Evolutionary conservation across 495 filamentous ascomycete species (phyloP).

Genomic region (Penicillium macrosclerotiorum): DNA sequence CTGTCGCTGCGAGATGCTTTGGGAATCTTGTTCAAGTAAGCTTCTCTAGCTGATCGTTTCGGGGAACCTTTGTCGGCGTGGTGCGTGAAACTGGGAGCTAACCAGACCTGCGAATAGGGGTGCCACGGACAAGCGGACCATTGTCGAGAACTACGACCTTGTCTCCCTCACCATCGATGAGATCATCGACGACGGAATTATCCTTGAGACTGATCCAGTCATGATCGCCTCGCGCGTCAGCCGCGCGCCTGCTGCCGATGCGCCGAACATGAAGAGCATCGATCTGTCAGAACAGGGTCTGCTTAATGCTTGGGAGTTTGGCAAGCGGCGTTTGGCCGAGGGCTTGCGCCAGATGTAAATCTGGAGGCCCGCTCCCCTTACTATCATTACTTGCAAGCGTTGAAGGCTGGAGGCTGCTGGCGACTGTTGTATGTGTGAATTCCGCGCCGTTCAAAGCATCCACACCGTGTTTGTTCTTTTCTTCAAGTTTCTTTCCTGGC

Average conservation of each 20-base stretch:
- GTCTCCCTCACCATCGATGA: constrained; percentile 93
- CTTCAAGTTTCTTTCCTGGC: constrained; percentile 34
- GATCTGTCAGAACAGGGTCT: constrained; percentile 95
- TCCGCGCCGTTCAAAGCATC: constrained; percentile 25
- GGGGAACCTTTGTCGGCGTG: too few species aligned
- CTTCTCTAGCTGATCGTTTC: too few species aligned
- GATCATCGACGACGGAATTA: constrained; percentile 93
- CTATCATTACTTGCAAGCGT: not conserved
- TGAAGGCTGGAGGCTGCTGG: not conserved
- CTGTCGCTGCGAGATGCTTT: constrained; percentile 84
- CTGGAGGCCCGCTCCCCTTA: not conserved
- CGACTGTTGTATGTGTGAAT: constrained; percentile 5
- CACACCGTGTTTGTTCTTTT: constrained; percentile 18
- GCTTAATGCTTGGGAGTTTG: constrained; percentile 92
- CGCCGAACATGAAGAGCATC: constrained; percentile 81
- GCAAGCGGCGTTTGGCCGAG: constrained; percentile 87
- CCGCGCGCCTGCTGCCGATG: constrained; percentile 87
- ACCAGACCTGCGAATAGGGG: constrained; percentile 52
- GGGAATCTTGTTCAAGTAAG: constrained; percentile 88
- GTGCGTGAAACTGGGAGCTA: constrained; percentile 2
- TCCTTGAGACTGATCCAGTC: constrained; percentile 93
- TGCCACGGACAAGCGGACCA: constrained; percentile 93
- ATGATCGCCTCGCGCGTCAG: constrained; percentile 88
- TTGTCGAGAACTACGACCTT: constrained; percentile 96
- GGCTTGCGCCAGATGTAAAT: constrained; percentile 73